Base-by-base conservation (phyloP, 306 rosid species). In the Canavalia gladiata region DNA sequence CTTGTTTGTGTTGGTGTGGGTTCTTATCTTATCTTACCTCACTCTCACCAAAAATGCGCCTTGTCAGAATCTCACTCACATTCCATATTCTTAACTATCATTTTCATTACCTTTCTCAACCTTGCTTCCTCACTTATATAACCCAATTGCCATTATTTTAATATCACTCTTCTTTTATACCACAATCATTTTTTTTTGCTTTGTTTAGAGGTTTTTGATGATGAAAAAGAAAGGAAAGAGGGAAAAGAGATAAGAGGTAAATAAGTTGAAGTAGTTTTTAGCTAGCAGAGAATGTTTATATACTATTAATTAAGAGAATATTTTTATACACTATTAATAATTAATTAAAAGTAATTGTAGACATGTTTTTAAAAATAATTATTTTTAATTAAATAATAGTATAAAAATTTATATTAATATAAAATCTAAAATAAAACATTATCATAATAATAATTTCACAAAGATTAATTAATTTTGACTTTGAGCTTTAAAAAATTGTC, bases 61-160 rank as follows among this genome's bases (percentile, higher is more conserved):
- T 88, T 69, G 92, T 88, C 96, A 83, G 88, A 89, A 77, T 78
- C 68, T 84, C 93, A 91, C 90, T 84, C 71, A 57, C 75, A 9
- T 78, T 64, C 64, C 80, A 74, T 64, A 31, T 57, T 37, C 78
- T 34, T 30, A 34, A 12, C 63, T 6, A 43, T 34, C 39, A 6
- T 65, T 67, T 66, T 66, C 63, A 52, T 55, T 62, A 8, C 57
- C 68, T 37, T 29, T 70, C 2, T 71, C 50, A 62, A 46, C 81
- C 55, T 72, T 51, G 7, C 34, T 80, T 58, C 11, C 31, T 13
- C 57, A 4, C 1, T 35, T 41, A 35, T 51, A 66, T 72, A 50
- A 62, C 77, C 6, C 5, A 3, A 18, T 25, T 65, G 50, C 77
- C 83, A 77, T 56, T 82, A 6, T 73, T 46, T 12, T 37, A 1